Evolutionary conservation across 192 early-diverging fungal genomes (phyloP).

Genomic region (Gigaspora rosea): DNA sequence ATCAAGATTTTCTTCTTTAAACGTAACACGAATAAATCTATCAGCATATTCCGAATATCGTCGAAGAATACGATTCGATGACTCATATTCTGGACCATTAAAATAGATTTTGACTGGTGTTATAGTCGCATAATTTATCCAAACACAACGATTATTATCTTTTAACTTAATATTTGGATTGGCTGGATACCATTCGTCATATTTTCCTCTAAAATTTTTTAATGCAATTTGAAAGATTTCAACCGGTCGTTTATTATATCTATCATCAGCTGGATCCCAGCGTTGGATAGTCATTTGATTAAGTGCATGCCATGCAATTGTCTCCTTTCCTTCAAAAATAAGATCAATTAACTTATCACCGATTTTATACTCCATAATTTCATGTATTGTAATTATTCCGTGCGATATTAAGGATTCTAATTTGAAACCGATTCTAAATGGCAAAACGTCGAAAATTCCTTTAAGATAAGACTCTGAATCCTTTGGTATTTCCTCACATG

Average conservation of each 20-base stretch:
- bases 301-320: not conserved
- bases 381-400: not conserved
- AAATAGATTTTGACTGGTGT: constrained; percentile 70
- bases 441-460: not conserved
- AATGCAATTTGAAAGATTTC: not conserved
- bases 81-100: constrained; percentile 63
- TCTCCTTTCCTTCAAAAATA: not conserved
- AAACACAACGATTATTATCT: not conserved
- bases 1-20: constrained; percentile 62
- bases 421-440: constrained; percentile 7
- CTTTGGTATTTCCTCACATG: not conserved
- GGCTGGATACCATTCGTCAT: not conserved
- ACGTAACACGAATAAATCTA: constrained; percentile 69
- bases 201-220: not conserved
- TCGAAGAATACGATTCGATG: constrained; percentile 72
- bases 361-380: not conserved
- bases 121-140: constrained; percentile 36
- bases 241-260: constrained; percentile 7
- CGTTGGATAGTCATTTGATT: not conserved
- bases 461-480: not conserved
- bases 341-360: not conserved
- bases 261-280: constrained; percentile 15
- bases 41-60: constrained; percentile 50
- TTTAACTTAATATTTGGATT: not conserved
- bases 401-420: constrained; percentile 17